Evolutionary conservation across 345 rosid species (phyloP), one percentile per base, ranked within the genome.

Genomic region (Raphanus sativus): DNA sequence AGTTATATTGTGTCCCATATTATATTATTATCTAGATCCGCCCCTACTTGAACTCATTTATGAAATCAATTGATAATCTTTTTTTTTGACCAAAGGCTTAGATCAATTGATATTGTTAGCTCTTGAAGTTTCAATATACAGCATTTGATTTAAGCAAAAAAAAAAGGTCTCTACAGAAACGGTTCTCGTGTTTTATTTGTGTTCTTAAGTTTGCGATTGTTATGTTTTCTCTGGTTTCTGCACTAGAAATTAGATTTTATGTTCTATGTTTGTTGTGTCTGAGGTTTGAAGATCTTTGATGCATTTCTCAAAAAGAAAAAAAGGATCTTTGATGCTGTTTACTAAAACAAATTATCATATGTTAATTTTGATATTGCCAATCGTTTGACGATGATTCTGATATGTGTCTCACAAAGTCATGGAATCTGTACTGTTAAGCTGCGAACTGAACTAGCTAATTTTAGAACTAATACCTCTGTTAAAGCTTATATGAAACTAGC

Each of bases 201-300:
- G n/a, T 12, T 70, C 34, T 61, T 1, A 59, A 38, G 8, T 13
- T 40, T 42, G 33, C 17, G 62, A 21, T 70, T 60, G 38, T 71
- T 59, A 8, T 15, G 28, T 58, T 58, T n/a, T 45, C 13, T 58
- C 30, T 24, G 62, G n/a, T 24, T 58, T 58, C 33, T 11, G 8
- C 32, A 26, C 63, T 8, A 59, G 0, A 11, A 26, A 26, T n/a
- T n/a, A n/a, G 8, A 11, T 5, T 26, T 32, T 32, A 15, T 8
- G 25, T 62, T 32, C 25, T 16, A 33, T 32, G 42, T 62, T 36
- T 61, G 30, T 64, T 63, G 32, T 9, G 26, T 64, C 54, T 71
- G 21, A 62, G 38, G 40, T 72, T 72, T 45, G 33, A 45, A 73
- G 45, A 42, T 62, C 38, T 62, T 42, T 36, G 42, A 36, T 36